Base-by-base conservation (phyloP, 1,139 yeast species). In the Saccharomycopsis hybrid region DNA sequence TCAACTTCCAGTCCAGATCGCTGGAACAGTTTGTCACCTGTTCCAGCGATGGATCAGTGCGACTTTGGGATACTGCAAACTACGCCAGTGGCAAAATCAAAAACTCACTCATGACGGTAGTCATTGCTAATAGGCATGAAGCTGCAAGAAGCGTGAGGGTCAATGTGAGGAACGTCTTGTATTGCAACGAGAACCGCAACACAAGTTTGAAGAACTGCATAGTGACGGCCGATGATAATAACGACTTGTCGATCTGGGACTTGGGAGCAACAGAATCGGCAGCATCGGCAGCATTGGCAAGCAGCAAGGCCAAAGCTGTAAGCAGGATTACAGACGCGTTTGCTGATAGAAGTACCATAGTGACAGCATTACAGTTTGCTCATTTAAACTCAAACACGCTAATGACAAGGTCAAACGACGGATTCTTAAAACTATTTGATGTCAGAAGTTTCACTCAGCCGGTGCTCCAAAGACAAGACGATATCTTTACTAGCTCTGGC, bases 21-120 rank as follows among this genome's bases (percentile, higher is more conserved):
- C n/a, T n/a, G n/a, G n/a, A n/a, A n/a, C 8, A 9, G 7, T 36
- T 47, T 18, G 50, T 43, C 47, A 47, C 50, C 4, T 25, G 42
- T n/a, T 43, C 49, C 3, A 13, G 24, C 25, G 50, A 47, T 24
- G 43, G 37, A 2, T n/a, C 43, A 13, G 43, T 47, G 9, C 4
- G 50, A 30, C 9, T 30, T 7, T 47, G 50, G 50, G 50, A 47
- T 28, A 37, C 24, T 11, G 31, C 36, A 7, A 37, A 18, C 9
- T 47, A 47, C 37, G 37, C 5, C 8, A n/a, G n/a, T n/a, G n/a
- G n/a, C n/a, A 43, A 47, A 27, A n/a, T 13, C 18, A 7, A 38
- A 8, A 43, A 43, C 5, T 38, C 39, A 2, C 8, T n/a, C 2
- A 25, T 9, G 13, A 28, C 13, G 5, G 31, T 46, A 5, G 25